Evolutionary conservation across 371 early-diverging fungal genomes (phyloP), one percentile per base, ranked within the genome.

Genomic region (Massospora cicadina): DNA sequence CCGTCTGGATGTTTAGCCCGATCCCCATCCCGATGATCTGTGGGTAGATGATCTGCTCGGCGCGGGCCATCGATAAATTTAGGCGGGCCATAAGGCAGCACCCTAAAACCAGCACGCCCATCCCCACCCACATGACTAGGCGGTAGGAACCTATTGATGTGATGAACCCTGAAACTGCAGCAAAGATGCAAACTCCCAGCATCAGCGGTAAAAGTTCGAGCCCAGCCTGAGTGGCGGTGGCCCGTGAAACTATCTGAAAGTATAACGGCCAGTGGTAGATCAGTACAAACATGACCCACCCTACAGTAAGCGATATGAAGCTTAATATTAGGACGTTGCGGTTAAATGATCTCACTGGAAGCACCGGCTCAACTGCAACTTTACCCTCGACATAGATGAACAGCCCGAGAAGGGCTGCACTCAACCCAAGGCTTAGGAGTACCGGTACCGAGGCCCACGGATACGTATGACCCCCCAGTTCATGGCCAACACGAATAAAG

Each of bases 381-480:
- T 60, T 60, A 28, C 7, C 7, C 60, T 60, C 60, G 17, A 60
- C 31, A 3, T 5, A 3, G 32, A 60, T 30, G 23, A 60, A 60
- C 13, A 60, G 27, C 27, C 12, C 60, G 2, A 60, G 23, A 7
- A 60, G 2, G 17, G 31, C 21, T 3, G 32, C 24, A 60, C 60
- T 30, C 17, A 60, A 21, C 13, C 25, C 31, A 12, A 60, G 31
- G 27, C 30, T 27, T 2, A 60, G 21, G 21, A 60, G 25, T 26
- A 60, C 60, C 13, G 26, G 60, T 28, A 30, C 28, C 10, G 60
- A 60, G 17, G 10, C 7, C 60, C 60, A 60, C n/a, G 60, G 60
- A 30, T 60, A 60, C 7, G 25, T 30, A 17, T 60, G 33, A 7
- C 63, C 63, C 63, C 63, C 63, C 63, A 63, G 29, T 63, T 63